Conservation (phyloP, 2,329 filamentous ascomycete genomes). For the Neobulgaria alba region DNA sequence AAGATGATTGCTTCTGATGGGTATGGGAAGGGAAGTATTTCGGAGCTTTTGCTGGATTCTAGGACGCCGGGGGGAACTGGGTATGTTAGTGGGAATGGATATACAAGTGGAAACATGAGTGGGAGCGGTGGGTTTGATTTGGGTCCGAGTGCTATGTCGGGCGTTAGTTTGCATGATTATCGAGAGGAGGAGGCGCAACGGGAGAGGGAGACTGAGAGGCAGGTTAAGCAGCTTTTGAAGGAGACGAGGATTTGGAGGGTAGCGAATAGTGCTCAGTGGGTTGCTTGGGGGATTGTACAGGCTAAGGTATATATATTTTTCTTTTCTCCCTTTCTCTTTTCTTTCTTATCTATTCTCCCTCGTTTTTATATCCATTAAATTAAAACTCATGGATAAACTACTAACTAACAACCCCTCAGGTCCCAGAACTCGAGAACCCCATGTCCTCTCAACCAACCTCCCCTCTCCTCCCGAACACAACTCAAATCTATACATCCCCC, state of each 20-base stretch:
- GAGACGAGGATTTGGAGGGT: constrained; percentile 81
- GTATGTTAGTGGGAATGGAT: too few relatives aligned
- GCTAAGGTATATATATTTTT: too few relatives aligned
- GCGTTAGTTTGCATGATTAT: constrained; percentile 12
- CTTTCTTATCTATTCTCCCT: too few relatives aligned
- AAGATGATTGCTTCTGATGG: constrained; percentile 25
- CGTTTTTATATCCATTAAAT: too few relatives aligned
- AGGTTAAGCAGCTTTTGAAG: constrained; percentile 62
- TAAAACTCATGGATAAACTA: too few relatives aligned
- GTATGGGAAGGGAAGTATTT: constrained; percentile 17
- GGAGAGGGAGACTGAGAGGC: constrained; percentile 56
- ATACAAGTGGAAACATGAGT: too few relatives aligned
- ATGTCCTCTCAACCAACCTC: constrained; percentile 32
- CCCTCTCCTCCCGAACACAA: constrained; percentile 41
- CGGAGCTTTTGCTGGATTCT: constrained; percentile 72
- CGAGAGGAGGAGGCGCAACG: constrained; percentile 50
- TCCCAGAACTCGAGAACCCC: constrained; percentile 1
- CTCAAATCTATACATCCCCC: constrained; percentile 49
- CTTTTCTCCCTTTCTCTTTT: too few relatives aligned
- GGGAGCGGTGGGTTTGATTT: too few relatives aligned
- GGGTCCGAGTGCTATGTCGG: constrained; percentile 15
- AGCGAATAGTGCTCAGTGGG: constrained; percentile 84
- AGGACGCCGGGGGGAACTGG: constrained; percentile 47
- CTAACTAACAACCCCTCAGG: too few relatives aligned
- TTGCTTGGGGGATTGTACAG: constrained; percentile 94